A percentile compares a stretch with the other conserved stretches of the same genome.
phyloP scores from a whole-genome alignment of 2,329 filamentous ascomycete genomes.

The Colletotrichum sp. region DNA sequence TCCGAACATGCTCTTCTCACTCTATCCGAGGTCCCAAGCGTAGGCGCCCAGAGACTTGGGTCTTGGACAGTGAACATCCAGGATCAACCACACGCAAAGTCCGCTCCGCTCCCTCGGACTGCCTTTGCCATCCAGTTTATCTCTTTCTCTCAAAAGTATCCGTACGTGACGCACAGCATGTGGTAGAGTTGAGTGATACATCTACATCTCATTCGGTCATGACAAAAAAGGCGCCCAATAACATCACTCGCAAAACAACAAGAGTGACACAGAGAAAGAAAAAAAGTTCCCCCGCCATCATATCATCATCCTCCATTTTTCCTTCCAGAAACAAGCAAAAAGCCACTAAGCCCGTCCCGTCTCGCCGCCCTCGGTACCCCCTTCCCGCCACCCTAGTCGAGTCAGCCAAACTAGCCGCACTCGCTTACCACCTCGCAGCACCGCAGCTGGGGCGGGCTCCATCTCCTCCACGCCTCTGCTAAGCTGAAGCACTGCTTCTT shows the following conservation, averaged over 20 bases:
- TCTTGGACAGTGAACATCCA: neutral
- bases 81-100: neutral
- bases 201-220: neutral
- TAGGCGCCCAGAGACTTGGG: neutral
- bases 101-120: neutral
- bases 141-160: neutral
- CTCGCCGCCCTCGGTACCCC: neutral
- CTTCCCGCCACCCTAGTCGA: neutral
- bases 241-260: neutral
- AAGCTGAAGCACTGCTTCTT: neutral
- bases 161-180: neutral
- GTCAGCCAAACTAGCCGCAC: conserved; percentile 4
- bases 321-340: neutral
- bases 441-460: neutral
- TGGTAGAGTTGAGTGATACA: neutral
- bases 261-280: neutral
- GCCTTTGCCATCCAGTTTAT: neutral
- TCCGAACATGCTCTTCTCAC: neutral
- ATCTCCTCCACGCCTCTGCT: neutral
- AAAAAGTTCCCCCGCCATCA: neutral
- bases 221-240: neutral
- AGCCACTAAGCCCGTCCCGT: conserved; percentile 1
- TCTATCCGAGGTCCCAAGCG: neutral
- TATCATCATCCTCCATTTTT: neutral
- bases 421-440: neutral